Evolutionary conservation across 148 eudicot species (phyloP), one percentile per base, ranked within the genome.

Genomic region (Tetragonia tetragonoides): DNA sequence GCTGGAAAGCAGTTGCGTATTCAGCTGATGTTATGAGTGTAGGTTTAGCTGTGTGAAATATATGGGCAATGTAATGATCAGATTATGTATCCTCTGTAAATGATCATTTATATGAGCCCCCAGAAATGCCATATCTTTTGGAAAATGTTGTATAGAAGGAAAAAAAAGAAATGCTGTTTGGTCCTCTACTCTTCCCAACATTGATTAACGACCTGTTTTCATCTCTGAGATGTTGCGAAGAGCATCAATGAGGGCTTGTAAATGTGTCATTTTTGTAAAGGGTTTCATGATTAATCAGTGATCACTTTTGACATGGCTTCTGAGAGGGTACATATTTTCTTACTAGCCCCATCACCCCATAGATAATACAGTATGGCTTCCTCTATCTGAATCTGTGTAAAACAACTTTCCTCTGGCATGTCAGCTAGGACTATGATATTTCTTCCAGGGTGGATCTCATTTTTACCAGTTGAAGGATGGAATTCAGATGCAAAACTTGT

Each of bases 211-310:
- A 2, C 16, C 4, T 1, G 0, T 10, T 49, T 49, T 10, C 14
- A 49, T 49, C 53, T 49, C 53, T 49, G 53, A 49, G 53, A 49
- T 49, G 24, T 41, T n/a, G 7, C 42, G 53, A 42, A 47, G 39
- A 24, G 51, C 38, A 46, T 47, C 38, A 70, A 49, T 23, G 39
- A 70, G 73, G 40, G 53, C 40, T 70, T 70, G 38, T 70, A 70
- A 68, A 21, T 68, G 51, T 68, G 42, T 10, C 21, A 9, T 49
- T 67, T 67, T 15, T n/a, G 53, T 1, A 49, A 44, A 41, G 23
- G 8, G 21, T 68, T 20, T 68, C 42, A 2, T 44, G 53, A 10
- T 49, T 49, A 49, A 49, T 49, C 53, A 10, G 53, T 49, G 53
- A 49, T 49, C 12, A 49, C 53, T 42, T 1, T 5, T 8, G 18